Base-by-base conservation (phyloP, 164 flowering plant species). In the Euptelea pleiosperma region DNA sequence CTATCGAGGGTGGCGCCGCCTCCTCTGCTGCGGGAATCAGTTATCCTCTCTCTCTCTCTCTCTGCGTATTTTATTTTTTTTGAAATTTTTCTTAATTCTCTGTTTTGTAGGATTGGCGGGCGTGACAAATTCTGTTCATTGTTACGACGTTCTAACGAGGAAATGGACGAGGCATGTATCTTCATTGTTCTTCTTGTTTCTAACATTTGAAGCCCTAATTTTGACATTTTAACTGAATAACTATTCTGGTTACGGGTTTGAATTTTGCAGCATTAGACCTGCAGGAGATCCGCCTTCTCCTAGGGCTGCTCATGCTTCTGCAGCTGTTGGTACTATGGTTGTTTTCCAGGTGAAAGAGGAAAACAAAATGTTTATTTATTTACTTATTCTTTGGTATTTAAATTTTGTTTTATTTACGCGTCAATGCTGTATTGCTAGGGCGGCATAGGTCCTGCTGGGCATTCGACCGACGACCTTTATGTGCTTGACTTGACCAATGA, bases 401-500 rank as follows among this genome's bases (percentile, higher is more conserved):
- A 35, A n/a, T 11, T 21, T 26, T 46, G 21, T 46, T 10, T 31
- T 56, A 35, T 25, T 54, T 11, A 19, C 21, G 11, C 22, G 35
- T 16, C 65, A 24, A 37, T 76, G 69, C 12, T 66, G 19, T 62
- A n/a, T 70, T 72, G 16, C 18, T 77, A 94, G 99, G 99, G 99
- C 50, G 99, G 99, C 28, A 91, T 94, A 55, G 99, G 99, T 74
- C 97, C 99, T 33, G 93, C 99, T 52, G 99, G 99, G 69, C 99
- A 91, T 74, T 94, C 99, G 8, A 94, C 97, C 0, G 99, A 94
- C 70, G 99, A 94, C 70, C 79, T 94, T 15, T 91, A 76, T 42
- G 99, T 94, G 67, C 91, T 94, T 15, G 99, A 94, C 68, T 50
- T 94, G 78, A 84, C 93, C 7, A 86, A 87, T 69, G 97, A 87